Evolutionary conservation across 2,329 filamentous ascomycete genomes (phyloP).

Genomic region (Aspergillus brunneoviolaceus): DNA sequence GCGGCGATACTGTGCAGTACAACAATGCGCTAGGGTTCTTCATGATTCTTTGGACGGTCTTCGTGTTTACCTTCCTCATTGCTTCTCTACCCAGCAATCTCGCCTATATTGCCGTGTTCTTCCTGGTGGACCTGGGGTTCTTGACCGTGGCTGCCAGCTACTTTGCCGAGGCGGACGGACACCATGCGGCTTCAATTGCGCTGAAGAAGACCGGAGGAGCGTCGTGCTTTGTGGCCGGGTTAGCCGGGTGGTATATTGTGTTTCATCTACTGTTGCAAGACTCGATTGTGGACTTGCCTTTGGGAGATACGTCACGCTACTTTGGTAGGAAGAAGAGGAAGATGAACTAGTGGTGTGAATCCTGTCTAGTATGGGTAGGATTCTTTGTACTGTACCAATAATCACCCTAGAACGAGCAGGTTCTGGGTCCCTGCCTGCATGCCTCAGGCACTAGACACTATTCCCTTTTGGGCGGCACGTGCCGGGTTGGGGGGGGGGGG

Average conservation of each 20-base stretch:
- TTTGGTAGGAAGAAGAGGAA: conserved; percentile 37
- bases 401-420: too few relatives aligned
- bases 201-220: conserved; percentile 48
- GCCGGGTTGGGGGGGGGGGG: not conserved
- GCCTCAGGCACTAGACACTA: not conserved
- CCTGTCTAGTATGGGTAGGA: too few relatives aligned
- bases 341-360: not conserved
- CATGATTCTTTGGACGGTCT: conserved; percentile 50
- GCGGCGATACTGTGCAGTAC: conserved; percentile 42
- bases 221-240: conserved; percentile 49
- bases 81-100: conserved; percentile 48
- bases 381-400: too few relatives aligned
- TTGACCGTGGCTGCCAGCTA: conserved; percentile 46
- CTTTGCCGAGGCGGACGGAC: conserved; percentile 48
- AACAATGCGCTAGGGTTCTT: conserved; percentile 54
- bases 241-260: conserved; percentile 50
- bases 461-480: too few relatives aligned
- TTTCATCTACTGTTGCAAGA: conserved; percentile 46
- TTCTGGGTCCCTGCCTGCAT: not conserved
- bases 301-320: conserved; percentile 45
- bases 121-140: conserved; percentile 49
- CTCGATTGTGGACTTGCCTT: conserved; percentile 40
- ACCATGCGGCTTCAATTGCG: conserved; percentile 31
- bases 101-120: conserved; percentile 51
- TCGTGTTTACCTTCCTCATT: conserved; percentile 49